phyloP scores from a whole-genome alignment of 495 filamentous ascomycete species.

The Penicillium waksmanii region DNA sequence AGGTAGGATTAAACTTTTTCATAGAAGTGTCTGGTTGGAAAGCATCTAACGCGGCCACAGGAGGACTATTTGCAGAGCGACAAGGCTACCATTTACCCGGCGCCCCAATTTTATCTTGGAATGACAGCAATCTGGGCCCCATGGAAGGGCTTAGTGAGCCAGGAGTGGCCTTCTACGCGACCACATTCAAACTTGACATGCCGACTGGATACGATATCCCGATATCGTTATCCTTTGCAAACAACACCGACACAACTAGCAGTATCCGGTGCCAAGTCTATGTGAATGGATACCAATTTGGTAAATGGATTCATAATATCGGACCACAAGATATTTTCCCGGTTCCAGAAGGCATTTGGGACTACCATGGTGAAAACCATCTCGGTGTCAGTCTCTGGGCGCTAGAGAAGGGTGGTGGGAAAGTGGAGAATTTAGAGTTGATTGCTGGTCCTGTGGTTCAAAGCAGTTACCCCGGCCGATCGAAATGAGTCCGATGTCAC shows the following conservation, averaged over 20 bases:
- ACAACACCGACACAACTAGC: too few relatives aligned
- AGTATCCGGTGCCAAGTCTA: conserved; percentile 54
- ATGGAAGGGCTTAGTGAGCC: too few relatives aligned
- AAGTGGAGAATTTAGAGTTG: neutral
- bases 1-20: conserved; percentile 42
- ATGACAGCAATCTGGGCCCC: too few relatives aligned
- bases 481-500: conserved; percentile 7
- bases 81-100: conserved; percentile 65
- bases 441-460: conserved; percentile 7
- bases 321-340: conserved; percentile 68
- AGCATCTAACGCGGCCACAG: too few relatives aligned
- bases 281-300: conserved; percentile 74
- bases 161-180: conserved; percentile 51
- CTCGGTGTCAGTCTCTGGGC: conserved; percentile 62
- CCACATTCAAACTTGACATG: conserved; percentile 56
- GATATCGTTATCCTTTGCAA: conserved; percentile 22
- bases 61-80: conserved; percentile 58
- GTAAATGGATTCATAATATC: conserved; percentile 62
- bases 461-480: conserved; percentile 7
- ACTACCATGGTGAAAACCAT: conserved; percentile 60
- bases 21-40: too few relatives aligned
- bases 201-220: conserved; percentile 59
- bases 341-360: conserved; percentile 65
- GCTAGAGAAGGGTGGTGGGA: conserved; percentile 37
- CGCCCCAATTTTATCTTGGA: conserved; percentile 40